Evolutionary conservation across 139 green algal genomes (phyloP).

Genomic region (Pedinophyceae sp.): DNA sequence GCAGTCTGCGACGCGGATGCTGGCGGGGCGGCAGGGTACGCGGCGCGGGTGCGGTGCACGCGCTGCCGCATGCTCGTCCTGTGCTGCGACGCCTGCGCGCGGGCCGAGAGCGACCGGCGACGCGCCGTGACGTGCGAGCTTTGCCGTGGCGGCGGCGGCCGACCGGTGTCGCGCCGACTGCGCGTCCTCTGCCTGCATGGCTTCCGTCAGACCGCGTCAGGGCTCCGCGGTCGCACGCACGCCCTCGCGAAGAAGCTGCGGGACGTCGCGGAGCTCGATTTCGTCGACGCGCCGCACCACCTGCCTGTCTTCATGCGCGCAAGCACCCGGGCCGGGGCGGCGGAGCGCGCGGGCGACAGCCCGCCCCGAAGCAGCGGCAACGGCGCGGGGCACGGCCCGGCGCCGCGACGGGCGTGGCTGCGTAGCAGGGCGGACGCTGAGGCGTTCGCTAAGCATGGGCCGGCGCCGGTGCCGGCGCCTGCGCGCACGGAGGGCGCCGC

Average conservation of each 20-base stretch:
- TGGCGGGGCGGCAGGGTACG: no score
- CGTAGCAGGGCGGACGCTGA: neutral
- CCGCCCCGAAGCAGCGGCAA: neutral
- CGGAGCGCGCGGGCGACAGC: neutral
- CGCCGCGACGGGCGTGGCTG: slow-evolving; percentile 12
- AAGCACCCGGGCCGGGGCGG: neutral
- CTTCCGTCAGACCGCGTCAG: slow-evolving; percentile 58
- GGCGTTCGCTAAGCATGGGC: slow-evolving; percentile 17
- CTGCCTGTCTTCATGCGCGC: slow-evolving; percentile 22
- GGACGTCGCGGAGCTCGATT: slow-evolving; percentile 47
- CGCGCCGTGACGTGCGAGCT: neutral
- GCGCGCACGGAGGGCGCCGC: slow-evolving; percentile 2
- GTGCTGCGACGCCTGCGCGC: slow-evolving; percentile 23
- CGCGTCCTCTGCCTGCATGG: slow-evolving; percentile 73
- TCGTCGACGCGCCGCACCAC: slow-evolving; percentile 62
- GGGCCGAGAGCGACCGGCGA: neutral
- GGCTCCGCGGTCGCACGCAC: slow-evolving; percentile 44
- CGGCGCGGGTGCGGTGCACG: slow-evolving; percentile 18
- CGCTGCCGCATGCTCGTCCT: slow-evolving; percentile 43
- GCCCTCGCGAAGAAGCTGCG: slow-evolving; percentile 39
- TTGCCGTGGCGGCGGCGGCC: neutral
- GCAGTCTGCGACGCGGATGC: slow-evolving; percentile 23
- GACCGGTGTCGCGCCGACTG: slow-evolving; percentile 14
- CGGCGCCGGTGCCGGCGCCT: neutral
- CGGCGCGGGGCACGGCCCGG: slow-evolving; percentile 8